phyloP scores from a whole-genome alignment of 202 grass and related monocot genomes.

The Bolboschoenoplectus hybrid region DNA sequence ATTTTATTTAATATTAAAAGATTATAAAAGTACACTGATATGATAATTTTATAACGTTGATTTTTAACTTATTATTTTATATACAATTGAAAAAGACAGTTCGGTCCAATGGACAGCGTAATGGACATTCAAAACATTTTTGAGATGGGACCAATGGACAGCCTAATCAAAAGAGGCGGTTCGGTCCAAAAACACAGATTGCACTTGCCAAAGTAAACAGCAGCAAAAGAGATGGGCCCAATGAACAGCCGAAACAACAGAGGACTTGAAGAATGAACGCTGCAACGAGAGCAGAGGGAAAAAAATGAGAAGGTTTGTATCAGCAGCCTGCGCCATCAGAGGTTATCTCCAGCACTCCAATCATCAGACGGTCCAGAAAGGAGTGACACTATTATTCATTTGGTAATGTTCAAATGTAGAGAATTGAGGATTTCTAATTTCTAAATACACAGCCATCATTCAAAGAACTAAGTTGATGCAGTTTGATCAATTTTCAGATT shows the following conservation, averaged over 20 bases:
- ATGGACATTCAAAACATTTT: too few species aligned
- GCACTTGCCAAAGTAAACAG: background rate
- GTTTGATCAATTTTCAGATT: constrained; percentile 20
- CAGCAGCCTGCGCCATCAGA: background rate
- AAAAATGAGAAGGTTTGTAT: background rate
- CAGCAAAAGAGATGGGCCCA: background rate
- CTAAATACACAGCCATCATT: background rate
- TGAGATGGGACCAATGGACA: background rate
- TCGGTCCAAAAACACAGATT: background rate
- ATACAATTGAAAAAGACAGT: too few species aligned
- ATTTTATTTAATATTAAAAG: too few species aligned
- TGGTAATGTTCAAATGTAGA: background rate
- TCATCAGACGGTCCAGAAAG: background rate
- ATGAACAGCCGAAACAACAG: background rate
- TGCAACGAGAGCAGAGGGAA: background rate
- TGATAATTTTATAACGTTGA: too few species aligned
- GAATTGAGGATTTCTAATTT: background rate
- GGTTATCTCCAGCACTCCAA: too few species aligned
- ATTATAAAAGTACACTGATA: too few species aligned
- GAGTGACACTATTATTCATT: background rate
- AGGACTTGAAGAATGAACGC: background rate
- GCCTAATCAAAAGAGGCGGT: background rate
- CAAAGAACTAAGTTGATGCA: background rate
- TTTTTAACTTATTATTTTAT: too few species aligned
- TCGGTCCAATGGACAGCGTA: too few species aligned